Percentiles rank a stretch among this genome's conserved stretches.
phyloP scores from a whole-genome alignment of 139 green algal genomes.

The Trebouxia sp. region DNA sequence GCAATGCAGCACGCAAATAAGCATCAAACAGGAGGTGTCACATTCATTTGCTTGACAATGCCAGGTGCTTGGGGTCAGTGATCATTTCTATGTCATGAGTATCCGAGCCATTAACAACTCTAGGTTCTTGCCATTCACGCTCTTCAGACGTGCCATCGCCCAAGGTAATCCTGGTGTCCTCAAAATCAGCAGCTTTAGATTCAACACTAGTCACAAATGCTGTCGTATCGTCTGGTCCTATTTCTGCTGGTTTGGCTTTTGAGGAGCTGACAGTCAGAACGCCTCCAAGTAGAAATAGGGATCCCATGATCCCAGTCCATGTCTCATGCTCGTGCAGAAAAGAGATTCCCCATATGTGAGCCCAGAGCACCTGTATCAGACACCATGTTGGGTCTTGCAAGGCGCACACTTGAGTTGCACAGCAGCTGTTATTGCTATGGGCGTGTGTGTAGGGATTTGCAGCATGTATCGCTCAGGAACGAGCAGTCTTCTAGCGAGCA shows the following conservation, averaged over 20 bases:
- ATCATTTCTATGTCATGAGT: too few relatives aligned
- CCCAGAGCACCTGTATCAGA: constrained; percentile 43
- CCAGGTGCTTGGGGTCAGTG: too few relatives aligned
- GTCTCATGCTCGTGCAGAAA: constrained; percentile 41
- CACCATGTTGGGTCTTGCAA: background rate
- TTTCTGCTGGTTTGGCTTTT: constrained; percentile 6
- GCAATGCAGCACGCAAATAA: too few relatives aligned
- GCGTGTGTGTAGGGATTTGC: too few relatives aligned
- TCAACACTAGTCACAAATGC: constrained; percentile 12
- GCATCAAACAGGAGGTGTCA: too few relatives aligned
- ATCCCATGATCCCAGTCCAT: constrained; percentile 28
- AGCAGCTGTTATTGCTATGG: too few relatives aligned
- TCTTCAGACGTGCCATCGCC: too few relatives aligned
- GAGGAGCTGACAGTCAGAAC: constrained; percentile 37
- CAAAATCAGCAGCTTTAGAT: constrained; percentile 3
- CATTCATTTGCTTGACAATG: too few relatives aligned
- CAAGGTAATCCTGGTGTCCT: constrained; percentile 18
- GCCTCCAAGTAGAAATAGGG: constrained; percentile 37
- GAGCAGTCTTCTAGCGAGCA: too few relatives aligned
- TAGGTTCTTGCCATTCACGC: too few relatives aligned
- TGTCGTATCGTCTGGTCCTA: background rate
- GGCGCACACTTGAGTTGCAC: background rate
- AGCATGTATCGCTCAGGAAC: too few relatives aligned
- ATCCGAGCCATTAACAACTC: too few relatives aligned
- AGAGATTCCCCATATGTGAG: constrained; percentile 32